Base-by-base conservation (phyloP, 176 grass and related monocot genomes). In the Zea mays region DNA sequence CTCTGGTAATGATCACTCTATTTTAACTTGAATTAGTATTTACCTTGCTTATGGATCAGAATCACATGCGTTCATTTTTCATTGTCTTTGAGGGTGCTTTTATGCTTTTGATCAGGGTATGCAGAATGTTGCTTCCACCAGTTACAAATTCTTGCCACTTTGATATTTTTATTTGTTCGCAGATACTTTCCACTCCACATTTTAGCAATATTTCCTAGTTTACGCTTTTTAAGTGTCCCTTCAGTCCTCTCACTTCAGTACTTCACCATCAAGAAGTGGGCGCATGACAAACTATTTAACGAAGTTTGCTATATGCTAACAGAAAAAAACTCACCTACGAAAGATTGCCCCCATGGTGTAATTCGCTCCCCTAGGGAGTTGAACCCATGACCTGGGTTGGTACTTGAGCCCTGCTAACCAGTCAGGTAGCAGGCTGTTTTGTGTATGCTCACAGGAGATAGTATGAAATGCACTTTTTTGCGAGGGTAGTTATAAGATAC, bases 11-110 rank as follows among this genome's bases (percentile, higher is more conserved):
- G 35, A 56, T 51, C 39, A 60, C 47, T 50, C 4, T 36, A 9
- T 47, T 44, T 83, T 17, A 58, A 36, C 8, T n/a, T 44, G 17
- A 21, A 76, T 69, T 41, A 8, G 3, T 67, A 27, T 86, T 69
- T 76, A 63, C 36, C 65, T 71, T 71, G 57, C 14, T 69, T 44
- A 49, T 76, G 6, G 7, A 83, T 38, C 42, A 67, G 42, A 76
- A 76, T 61, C 43, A 19, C 62, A 33, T 65, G 5, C 56, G 14
- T 65, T 49, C 6, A 62, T 71, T 68, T 79, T 59, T 46, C 6
- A 41, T 35, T 76, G 27, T 69, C 63, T 54, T 3, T 73, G 52
- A 73, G 6, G n/a, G 20, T 36, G 57, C 7, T 82, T 64, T 59
- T 19, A 48, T 38, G 5, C 35, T 51, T 82, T 72, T 33, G 5